These are phyloP conservation scores for Cryptococcus sp. DNA, from an alignment of 1,284 basidiomycete genomes.

Conservation along the genomic window DNA sequence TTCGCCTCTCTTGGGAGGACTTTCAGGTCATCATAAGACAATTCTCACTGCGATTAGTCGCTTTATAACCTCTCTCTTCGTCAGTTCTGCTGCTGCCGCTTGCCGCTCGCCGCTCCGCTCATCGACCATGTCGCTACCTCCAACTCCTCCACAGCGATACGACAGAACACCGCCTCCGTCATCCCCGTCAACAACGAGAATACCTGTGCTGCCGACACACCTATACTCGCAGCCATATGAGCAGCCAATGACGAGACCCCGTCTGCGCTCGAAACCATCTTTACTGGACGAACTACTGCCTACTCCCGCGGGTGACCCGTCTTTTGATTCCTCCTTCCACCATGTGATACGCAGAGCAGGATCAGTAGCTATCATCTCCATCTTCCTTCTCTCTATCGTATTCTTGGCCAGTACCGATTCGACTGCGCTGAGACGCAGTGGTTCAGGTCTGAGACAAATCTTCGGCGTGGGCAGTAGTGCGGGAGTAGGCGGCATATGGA, in stretches of 20 bases:
- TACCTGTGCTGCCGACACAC: background rate
- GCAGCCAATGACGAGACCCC: conserved; percentile 5
- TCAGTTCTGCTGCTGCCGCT: no score
- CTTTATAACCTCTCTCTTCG: no score
- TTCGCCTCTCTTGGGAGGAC: no score
- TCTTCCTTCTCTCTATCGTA: conserved; percentile 42
- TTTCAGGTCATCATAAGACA: no score
- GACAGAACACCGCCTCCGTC: background rate
- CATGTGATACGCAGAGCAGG: conserved; percentile 33
- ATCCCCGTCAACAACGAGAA: background rate
- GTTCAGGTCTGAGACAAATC: conserved; percentile 22
- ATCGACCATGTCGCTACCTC: background rate
- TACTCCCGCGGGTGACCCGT: conserved; percentile 7
- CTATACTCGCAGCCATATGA: background rate
- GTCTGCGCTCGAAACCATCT: conserved; percentile 21
- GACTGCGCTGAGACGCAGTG: background rate
- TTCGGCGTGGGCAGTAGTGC: conserved; percentile 28
- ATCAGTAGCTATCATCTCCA: conserved; percentile 40
- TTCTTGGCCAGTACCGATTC: conserved; percentile 35
- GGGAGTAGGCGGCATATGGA: conserved; percentile 17
- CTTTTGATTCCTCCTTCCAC: background rate
- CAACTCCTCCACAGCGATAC: conserved; percentile 3
- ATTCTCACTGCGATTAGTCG: no score
- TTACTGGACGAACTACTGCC: conserved; percentile 45
- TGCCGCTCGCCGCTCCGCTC: no score